Percentiles rank a stretch among this genome's conserved stretches.
Conservation (phyloP, 169 alveolate species). For the Miamiensis avidus region DNA sequence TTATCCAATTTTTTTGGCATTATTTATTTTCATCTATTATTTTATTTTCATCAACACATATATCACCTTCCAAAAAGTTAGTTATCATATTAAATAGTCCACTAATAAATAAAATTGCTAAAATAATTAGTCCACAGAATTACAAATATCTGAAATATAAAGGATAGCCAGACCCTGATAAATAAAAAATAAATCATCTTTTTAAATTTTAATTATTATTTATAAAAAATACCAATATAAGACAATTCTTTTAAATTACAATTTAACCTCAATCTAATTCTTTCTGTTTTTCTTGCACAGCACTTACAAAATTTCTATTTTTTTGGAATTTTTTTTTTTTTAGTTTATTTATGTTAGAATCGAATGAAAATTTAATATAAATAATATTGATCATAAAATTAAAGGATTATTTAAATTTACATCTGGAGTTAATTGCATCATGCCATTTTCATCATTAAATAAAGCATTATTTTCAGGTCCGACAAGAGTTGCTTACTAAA, state of each 20-base stretch:
- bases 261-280: background rate
- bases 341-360: no score
- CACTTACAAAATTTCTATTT: background rate
- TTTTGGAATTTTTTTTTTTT: no score
- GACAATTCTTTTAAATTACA: background rate
- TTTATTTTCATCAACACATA: background rate
- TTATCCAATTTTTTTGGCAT: background rate
- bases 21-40: background rate
- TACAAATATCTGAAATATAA: no score
- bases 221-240: background rate
- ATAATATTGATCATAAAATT: no score
- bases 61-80: background rate
- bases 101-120: no score
- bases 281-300: background rate
- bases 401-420: no score
- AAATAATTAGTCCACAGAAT: background rate
- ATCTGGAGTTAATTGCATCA: no score
- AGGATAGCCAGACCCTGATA: background rate
- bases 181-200: no score
- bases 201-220: no score
- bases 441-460: no score
- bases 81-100: background rate
- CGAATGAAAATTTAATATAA: no score
- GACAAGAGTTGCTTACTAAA: background rate
- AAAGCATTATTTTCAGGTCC: no score